Base-by-base conservation (phyloP, 805 yeast species). In the Candida methanosorbosa region DNA sequence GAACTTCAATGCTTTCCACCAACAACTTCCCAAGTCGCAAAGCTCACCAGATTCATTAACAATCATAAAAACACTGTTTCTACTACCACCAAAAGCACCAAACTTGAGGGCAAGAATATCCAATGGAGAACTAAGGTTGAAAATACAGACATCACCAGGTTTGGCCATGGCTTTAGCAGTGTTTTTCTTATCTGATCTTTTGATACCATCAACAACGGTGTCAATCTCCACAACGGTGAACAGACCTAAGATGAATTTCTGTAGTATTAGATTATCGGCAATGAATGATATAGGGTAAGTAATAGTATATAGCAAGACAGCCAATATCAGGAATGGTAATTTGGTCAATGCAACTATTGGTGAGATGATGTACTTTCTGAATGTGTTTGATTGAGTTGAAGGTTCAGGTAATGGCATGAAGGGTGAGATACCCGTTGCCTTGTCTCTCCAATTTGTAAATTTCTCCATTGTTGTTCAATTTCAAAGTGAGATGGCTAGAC, bases 391-490 rank as follows among this genome's bases (percentile, higher is more conserved):
- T n/a, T n/a, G n/a, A n/a, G n/a, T n/a, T n/a, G n/a, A 34, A 7
- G 66, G 51, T 28, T 52, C 39, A n/a, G 59, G 45, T 0, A 53
- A 44, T 1, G 94, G 94, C 60, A 81, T 63, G 45, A 85, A 86
- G 3, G 96, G 96, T 0, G 94, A 79, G 24, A 87, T 82, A n/a
- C 96, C 96, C 1, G 96, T 87, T 4, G 90, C 92, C 41, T 78
- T 82, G 52, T 86, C 96, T 56, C 95, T 70, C 79, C 83, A 86
- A 40, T 71, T 70, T 18, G 92, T 77, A 59, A 75, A 87, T 58
- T 82, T 80, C 59, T 83, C 94, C 95, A 87, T 81, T 9, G 14
- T 39, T 14, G 14, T n/a, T n/a, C n/a, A n/a, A n/a, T n/a, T n/a
- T n/a, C n/a, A n/a, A n/a, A n/a, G n/a, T n/a, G n/a, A n/a, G n/a